phyloP scores from a whole-genome alignment of 2,329 filamentous ascomycete species.

The Arthrobotrys entomopaga region DNA sequence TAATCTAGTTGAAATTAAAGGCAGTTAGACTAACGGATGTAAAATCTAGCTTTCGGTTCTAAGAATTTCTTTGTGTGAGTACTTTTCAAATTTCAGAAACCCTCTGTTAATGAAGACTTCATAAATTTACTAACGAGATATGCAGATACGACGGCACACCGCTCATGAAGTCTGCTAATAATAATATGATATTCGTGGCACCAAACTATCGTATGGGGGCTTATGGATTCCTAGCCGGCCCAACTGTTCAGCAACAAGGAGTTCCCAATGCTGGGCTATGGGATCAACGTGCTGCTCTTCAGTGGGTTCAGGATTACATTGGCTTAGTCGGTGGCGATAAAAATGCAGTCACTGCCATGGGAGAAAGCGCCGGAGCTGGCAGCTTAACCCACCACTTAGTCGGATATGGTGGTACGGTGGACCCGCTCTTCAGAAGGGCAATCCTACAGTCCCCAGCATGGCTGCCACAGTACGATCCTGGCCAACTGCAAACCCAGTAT shows the following conservation, averaged over 20 bases:
- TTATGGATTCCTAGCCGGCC: constrained; percentile 65
- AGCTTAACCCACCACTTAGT: constrained; percentile 67
- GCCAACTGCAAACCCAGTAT: constrained; percentile 52
- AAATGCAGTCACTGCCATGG: constrained; percentile 65
- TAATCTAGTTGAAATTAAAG: not conserved
- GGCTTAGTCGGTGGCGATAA: constrained; percentile 65
- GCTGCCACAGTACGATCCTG: constrained; percentile 55
- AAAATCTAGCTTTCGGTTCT: constrained; percentile 55
- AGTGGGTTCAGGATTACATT: constrained; percentile 67
- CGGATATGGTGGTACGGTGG: constrained; percentile 63
- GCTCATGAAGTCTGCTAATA: constrained; percentile 59
- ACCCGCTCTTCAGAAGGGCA: constrained; percentile 64
- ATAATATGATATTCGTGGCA: constrained; percentile 64
- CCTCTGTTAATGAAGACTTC: too few relatives aligned
- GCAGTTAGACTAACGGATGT: not conserved
- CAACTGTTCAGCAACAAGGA: constrained; percentile 63
- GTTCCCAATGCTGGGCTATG: constrained; percentile 65
- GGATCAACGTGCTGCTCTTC: constrained; percentile 64
- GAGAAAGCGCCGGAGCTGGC: constrained; percentile 67
- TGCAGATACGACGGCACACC: constrained; percentile 56
- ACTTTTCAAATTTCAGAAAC: not conserved
- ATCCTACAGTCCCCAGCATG: constrained; percentile 61
- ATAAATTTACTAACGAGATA: not conserved
- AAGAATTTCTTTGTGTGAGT: constrained; percentile 57
- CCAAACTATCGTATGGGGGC: constrained; percentile 67